Evolutionary conservation across 148 eudicot genomes (phyloP).

Genomic region (Rhododendron ferrugineum): DNA sequence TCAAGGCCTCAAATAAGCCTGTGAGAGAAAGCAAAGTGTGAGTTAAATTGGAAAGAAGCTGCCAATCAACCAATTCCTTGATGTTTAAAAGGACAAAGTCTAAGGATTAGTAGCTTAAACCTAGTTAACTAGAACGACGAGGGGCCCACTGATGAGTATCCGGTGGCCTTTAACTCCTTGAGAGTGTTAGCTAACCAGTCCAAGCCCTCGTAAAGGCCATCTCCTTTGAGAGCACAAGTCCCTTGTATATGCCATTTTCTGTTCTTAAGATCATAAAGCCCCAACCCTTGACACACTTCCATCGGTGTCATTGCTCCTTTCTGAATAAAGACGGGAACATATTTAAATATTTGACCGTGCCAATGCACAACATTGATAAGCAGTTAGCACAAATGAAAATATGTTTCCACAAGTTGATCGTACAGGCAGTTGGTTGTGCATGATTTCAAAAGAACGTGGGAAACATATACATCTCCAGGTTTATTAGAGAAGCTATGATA

Average conservation of each 20-base stretch:
- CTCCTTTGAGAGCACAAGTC: conserved; percentile 93
- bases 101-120: conserved; percentile 11
- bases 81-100: background rate
- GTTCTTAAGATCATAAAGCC: conserved; percentile 78
- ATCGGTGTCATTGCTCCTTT: conserved; percentile 96
- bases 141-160: conserved; percentile 71
- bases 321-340: conserved; percentile 26
- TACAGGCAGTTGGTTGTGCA: background rate
- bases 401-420: background rate
- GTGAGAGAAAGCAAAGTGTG: background rate
- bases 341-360: no score
- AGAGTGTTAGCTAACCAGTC: conserved; percentile 96
- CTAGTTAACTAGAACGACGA: conserved; percentile 46
- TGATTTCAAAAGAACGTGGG: background rate
- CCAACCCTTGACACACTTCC: conserved; percentile 96
- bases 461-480: background rate
- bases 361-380: background rate
- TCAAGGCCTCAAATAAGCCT: conserved; percentile 5
- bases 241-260: conserved; percentile 99
- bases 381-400: background rate
- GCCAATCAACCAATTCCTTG: background rate
- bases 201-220: conserved; percentile 95
- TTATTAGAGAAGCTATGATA: background rate
- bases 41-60: background rate
- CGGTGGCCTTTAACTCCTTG: conserved; percentile 82